Evolutionary conservation across 495 filamentous ascomycete species (phyloP), one percentile per base, ranked within the genome.

Genomic region (Xylaria acuta): DNA sequence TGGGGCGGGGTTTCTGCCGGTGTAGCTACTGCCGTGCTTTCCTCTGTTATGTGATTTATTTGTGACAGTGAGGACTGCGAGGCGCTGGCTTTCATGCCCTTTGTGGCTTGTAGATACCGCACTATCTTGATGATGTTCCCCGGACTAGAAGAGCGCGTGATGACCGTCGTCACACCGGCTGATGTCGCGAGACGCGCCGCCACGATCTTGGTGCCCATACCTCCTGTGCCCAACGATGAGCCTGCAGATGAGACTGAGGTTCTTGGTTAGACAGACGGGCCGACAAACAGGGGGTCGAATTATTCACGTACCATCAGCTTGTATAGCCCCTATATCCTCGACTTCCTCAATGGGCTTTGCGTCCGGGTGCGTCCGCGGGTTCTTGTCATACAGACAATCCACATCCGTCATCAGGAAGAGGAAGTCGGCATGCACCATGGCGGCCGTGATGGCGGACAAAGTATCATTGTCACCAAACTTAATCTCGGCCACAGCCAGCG

Each of bases 401-500:
- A 99, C 96, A 78, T 99, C 96, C 12, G 96, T 99, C 96, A 99
- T 99, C 54, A 99, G 86, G 81, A 99, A 99, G 18, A 99, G 88
- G 75, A 97, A 95, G 79, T 99, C 94, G 56, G 96, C 96, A 78
- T 97, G 94, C 73, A 98, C 92, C 93, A 98, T 97, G 60, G 92
- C 97, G 6, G 96, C 95, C 2, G 96, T 97, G 74, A 99, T 97
- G 51, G 97, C 96, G 41, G 93, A 97, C 38, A 99, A 84, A 18
- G 96, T 99, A 82, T 99, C 96, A 75, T 99, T 99, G 84, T 99
- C 96, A 72, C 96, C 96, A 77, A 99, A 99, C 88, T 98, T 98
- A 80, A 99, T 98, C 89, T 99, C 96, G 58, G 95, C 91, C 77
- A 99, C 96, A 53, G 95, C 93, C 56, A 99, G 82, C 7, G 97